A percentile compares a stretch with the other conserved stretches of the same genome.
Evolutionary conservation across 371 early-diverging fungal species (phyloP).

Genomic region (Lichtheimia ornata): DNA sequence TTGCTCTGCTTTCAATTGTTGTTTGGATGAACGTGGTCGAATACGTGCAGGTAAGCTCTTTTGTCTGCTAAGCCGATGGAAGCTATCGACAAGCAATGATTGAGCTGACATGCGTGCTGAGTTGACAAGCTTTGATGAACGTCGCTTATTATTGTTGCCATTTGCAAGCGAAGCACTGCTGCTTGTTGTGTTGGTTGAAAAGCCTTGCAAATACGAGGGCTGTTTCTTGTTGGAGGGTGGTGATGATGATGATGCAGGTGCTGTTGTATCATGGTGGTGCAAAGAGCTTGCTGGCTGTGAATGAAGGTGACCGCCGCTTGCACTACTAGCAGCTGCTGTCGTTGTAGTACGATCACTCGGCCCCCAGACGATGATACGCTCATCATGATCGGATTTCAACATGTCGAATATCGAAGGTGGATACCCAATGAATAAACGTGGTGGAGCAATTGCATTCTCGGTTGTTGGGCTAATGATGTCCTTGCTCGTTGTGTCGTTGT

Average conservation of each 20-base stretch:
- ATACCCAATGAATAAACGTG: conserved; percentile 45
- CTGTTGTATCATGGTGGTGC: conserved; percentile 31
- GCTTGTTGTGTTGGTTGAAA: conserved; percentile 17
- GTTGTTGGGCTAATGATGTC: conserved; percentile 1
- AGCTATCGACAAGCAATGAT: conserved; percentile 11
- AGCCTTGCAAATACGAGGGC: conserved; percentile 8
- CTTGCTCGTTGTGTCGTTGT: neutral
- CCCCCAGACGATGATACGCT: conserved; percentile 58
- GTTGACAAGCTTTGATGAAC: conserved; percentile 14
- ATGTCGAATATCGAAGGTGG: conserved; percentile 54
- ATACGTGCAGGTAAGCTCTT: conserved; percentile 14
- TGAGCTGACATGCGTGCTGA: conserved; percentile 17
- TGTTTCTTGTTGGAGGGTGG: conserved; percentile 12
- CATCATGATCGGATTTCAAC: conserved; percentile 51
- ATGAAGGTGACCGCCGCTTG: too few species aligned
- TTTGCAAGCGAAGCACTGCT: conserved; percentile 1
- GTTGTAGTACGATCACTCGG: conserved; percentile 23
- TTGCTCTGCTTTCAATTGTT: neutral
- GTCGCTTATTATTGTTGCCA: conserved; percentile 13
- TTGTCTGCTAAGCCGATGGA: conserved; percentile 14
- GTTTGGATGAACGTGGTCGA: neutral
- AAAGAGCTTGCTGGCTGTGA: conserved; percentile 23
- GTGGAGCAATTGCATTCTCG: conserved; percentile 17
- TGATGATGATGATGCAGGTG: conserved; percentile 19
- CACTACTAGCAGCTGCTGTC: neutral